Evolutionary conservation across 306 rosid genomes (phyloP).

Genomic region (Biancaea sappan): DNA sequence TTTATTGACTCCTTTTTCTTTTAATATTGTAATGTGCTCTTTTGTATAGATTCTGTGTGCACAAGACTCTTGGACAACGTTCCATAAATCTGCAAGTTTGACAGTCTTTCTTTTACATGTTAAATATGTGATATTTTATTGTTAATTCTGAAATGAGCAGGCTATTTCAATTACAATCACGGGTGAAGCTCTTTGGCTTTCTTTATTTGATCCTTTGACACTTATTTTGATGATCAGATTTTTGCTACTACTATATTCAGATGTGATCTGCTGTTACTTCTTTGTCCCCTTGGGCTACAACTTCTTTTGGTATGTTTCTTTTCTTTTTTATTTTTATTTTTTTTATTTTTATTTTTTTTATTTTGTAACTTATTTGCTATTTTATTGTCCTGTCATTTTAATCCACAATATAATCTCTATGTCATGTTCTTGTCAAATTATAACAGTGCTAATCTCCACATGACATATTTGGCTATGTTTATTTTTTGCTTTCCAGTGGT

Average conservation of each 20-base stretch:
- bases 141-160: not conserved
- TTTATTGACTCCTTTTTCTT: not conserved
- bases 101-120: not conserved
- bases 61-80: not conserved
- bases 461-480: conserved; percentile 10
- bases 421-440: conserved; percentile 3
- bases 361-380: not conserved
- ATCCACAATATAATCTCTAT: conserved; percentile 1
- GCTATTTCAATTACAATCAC: conserved; percentile 1
- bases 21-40: not conserved
- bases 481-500: conserved; percentile 19
- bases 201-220: conserved; percentile 27
- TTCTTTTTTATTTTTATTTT: too few relatives aligned
- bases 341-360: too few relatives aligned
- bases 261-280: conserved; percentile 89
- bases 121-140: conserved; percentile 15
- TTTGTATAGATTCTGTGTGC: not conserved
- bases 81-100: not conserved
- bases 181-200: not conserved
- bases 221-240: conserved; percentile 60
- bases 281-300: conserved; percentile 76
- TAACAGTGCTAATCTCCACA: conserved; percentile 8
- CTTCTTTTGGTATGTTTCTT: conserved; percentile 70
- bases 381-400: conserved; percentile 5
- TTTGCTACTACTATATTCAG: conserved; percentile 79